Evolutionary conservation across 1,284 basidiomycete species (phyloP).

Genomic region (Trichosporon ovoides): DNA sequence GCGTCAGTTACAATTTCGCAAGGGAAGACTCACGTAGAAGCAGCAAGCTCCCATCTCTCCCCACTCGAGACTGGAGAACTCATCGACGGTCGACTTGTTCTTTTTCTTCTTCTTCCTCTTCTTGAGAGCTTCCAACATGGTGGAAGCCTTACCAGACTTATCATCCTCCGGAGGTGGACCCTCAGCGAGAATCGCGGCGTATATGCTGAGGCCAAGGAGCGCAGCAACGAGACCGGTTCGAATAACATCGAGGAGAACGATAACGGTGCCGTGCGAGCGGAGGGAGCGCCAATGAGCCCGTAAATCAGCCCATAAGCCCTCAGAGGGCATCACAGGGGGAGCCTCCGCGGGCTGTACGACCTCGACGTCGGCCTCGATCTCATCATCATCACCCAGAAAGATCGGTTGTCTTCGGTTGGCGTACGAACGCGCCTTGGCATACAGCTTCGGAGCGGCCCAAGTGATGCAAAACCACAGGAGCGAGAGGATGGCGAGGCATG

Average conservation of each 20-base stretch:
- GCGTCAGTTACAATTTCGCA: neutral
- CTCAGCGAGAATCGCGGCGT: conserved; percentile 44
- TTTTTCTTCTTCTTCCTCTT: conserved; percentile 39
- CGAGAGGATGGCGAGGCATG: conserved; percentile 36
- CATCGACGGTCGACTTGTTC: conserved; percentile 34
- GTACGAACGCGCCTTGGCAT: conserved; percentile 2
- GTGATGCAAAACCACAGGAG: conserved; percentile 27
- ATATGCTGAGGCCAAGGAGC: conserved; percentile 43
- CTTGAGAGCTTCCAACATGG: conserved; percentile 18
- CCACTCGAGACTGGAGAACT: conserved; percentile 46
- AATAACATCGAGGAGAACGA: conserved; percentile 42
- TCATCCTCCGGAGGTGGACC: conserved; percentile 15
- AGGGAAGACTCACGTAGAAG: conserved; percentile 40
- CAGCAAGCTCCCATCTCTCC: conserved; percentile 44
- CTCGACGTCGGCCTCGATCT: conserved; percentile 13
- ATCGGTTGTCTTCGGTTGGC: conserved; percentile 25
- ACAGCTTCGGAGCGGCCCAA: conserved; percentile 9
- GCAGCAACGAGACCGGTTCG: conserved; percentile 36
- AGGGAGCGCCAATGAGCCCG: conserved; percentile 36
- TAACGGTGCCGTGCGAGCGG: conserved; percentile 35
- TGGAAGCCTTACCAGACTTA: neutral
- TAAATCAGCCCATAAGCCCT: conserved; percentile 42
- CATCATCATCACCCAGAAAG: conserved; percentile 23
- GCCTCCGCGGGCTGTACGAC: conserved; percentile 22
- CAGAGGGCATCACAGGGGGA: conserved; percentile 37